These are phyloP conservation scores for Blepharisma japonicum DNA, from an alignment of 73 alveolate species.

Conservation along the genomic window DNA sequence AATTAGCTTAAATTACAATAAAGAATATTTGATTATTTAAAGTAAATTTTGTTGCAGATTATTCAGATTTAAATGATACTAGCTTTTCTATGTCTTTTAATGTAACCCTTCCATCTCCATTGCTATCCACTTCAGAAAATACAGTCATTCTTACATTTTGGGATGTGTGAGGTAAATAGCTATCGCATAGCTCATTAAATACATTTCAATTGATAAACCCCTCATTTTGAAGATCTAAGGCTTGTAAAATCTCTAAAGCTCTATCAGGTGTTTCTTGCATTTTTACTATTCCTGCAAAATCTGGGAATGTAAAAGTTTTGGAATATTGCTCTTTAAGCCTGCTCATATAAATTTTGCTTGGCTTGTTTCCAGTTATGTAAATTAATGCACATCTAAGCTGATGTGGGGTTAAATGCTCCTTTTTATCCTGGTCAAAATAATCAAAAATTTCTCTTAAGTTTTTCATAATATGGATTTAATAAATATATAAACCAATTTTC, in stretches of 20 bases:
- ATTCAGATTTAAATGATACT: too few species aligned
- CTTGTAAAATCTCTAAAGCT: background rate
- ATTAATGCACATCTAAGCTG: background rate
- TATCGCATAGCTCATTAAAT: conserved; percentile 1
- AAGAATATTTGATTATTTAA: too few species aligned
- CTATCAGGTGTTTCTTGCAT: background rate
- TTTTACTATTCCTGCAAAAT: background rate
- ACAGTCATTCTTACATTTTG: background rate
- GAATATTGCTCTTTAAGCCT: background rate
- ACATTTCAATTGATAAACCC: background rate
- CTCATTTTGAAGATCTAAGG: background rate
- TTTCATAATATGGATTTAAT: too few species aligned
- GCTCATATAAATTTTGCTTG: background rate
- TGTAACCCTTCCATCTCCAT: conserved; percentile 13
- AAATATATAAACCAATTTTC: too few species aligned
- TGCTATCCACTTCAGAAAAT: conserved; percentile 15
- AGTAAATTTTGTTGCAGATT: too few species aligned
- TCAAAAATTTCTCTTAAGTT: background rate
- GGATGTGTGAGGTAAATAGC: background rate
- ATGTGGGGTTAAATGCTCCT: conserved; percentile 9
- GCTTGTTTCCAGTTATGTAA: conserved; percentile 9
- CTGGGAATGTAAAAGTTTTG: background rate
- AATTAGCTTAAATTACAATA: too few species aligned
- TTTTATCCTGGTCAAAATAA: background rate
- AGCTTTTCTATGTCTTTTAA: background rate